Conservation (phyloP, 345 rosid species). For the Lumnitzera racemosa region DNA sequence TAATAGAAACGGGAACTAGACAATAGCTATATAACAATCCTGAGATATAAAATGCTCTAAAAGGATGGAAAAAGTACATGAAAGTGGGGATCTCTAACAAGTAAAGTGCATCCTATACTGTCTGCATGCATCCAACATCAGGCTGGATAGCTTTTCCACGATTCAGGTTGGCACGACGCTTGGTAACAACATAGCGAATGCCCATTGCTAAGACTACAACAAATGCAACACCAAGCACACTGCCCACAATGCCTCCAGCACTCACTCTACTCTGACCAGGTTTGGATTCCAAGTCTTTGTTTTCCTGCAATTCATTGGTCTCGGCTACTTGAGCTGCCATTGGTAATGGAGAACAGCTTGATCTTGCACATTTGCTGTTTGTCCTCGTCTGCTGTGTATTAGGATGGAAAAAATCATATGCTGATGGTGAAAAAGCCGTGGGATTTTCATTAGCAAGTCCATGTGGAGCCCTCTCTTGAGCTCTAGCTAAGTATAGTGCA, state of each 20-base stretch:
- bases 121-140: slow-evolving; percentile 16
- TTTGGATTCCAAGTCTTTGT: slow-evolving; percentile 16
- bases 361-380: slow-evolving; percentile 19
- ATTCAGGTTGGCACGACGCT: slow-evolving; percentile 28
- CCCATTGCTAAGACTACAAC: slow-evolving; percentile 27
- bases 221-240: slow-evolving; percentile 41
- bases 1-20: too few species aligned
- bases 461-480: slow-evolving; percentile 85
- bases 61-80: neutral
- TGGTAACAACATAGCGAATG: slow-evolving; percentile 20
- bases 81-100: neutral
- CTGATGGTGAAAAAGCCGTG: slow-evolving; percentile 68
- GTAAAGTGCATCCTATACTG: slow-evolving; percentile 6
- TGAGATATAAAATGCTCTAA: neutral
- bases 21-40: too few species aligned
- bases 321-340: slow-evolving; percentile 43
- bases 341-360: slow-evolving; percentile 59
- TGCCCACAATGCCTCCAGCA: slow-evolving; percentile 30
- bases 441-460: slow-evolving; percentile 67
- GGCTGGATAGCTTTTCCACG: slow-evolving; percentile 32
- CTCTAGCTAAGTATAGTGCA: slow-evolving; percentile 27
- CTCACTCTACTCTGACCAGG: slow-evolving; percentile 21
- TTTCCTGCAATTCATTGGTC: slow-evolving; percentile 21
- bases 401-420: slow-evolving; percentile 78
- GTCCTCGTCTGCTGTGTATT: slow-evolving; percentile 25